These are phyloP conservation scores for Barnettozyma pratensis DNA, from an alignment of 805 yeast species.

Conservation along the genomic window DNA sequence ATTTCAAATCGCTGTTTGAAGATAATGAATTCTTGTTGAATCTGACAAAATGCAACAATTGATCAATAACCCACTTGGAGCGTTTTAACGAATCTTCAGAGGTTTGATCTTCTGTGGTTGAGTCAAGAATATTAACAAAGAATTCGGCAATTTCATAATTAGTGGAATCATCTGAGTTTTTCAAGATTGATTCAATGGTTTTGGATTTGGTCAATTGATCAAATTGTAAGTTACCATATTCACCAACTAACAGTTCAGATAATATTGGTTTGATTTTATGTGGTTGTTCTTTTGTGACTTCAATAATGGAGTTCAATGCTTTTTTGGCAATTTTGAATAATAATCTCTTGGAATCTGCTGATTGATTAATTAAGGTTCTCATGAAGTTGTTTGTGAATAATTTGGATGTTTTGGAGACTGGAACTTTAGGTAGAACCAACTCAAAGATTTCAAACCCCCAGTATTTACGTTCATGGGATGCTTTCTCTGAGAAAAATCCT, in stretches of 20 bases:
- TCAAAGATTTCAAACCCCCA: conserved; percentile 77
- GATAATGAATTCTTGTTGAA: conserved; percentile 32
- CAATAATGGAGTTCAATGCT: conserved; percentile 40
- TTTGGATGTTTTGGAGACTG: conserved; percentile 17
- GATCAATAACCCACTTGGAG: conserved; percentile 54
- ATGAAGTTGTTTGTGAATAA: conserved; percentile 61
- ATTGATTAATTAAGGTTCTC: conserved; percentile 72
- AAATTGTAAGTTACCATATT: conserved; percentile 60
- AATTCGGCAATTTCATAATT: conserved; percentile 11
- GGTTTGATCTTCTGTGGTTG: conserved; percentile 4
- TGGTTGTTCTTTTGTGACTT: conserved; percentile 33
- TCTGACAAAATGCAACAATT: conserved; percentile 47
- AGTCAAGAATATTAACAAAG: conserved; percentile 19
- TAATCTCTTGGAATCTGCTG: conserved; percentile 57
- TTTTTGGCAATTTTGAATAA: conserved; percentile 62
- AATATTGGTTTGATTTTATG: conserved; percentile 29
- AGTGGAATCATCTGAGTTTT: conserved; percentile 10
- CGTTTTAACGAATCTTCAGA: conserved; percentile 13
- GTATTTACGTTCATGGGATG: conserved; percentile 82
- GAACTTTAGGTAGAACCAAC: conserved; percentile 34
- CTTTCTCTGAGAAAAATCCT: conserved; percentile 63
- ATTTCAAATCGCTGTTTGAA: conserved; percentile 18
- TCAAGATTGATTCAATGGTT: conserved; percentile 38
- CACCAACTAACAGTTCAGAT: conserved; percentile 33
- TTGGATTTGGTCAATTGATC: conserved; percentile 75